Base-by-base conservation (phyloP, 1,284 basidiomycete genomes). In the Trichosporon inkin region DNA sequence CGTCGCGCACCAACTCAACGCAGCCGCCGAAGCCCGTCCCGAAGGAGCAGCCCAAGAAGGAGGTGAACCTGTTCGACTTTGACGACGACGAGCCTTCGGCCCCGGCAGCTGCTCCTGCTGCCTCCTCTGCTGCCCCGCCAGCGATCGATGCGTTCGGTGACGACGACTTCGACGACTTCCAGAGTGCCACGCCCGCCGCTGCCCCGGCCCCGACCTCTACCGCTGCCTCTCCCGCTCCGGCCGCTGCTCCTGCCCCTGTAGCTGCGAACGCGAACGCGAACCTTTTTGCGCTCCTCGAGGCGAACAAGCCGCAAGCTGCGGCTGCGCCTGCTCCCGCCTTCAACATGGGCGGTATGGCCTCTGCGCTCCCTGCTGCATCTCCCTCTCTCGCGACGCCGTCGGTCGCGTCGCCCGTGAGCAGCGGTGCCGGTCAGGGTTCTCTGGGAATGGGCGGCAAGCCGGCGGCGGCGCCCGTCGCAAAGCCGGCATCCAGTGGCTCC, bases 121-220 rank as follows among this genome's bases (percentile, higher is more conserved):
- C 71, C 36, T 55, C 71, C 19, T 56, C 67, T 8, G 60, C 70
- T 57, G 67, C 71, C 40, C 58, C 58, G 28, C 62, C 66, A 1
- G 44, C 44, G 22, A 17, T 60, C n/a, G 62, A 66, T 52, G 64
- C 62, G 36, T 51, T 61, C 28, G 36, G 61, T 8, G 60, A 66
- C 57, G 92, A 95, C 68, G 92, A 96, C 63, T 95, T 96, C 74
- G 88, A 86, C 63, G 92, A 94, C 75, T 96, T 95, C 82, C 88
- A 93, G 79, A 85, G 84, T 55, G 89, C 90, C 1, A 87, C 81
- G 35, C 64, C 80, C 14, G 88, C 90, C 0, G 87, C 81, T 37
- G 65, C 80, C 17, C 60, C 72, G 5, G 47, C 70, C 28, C 61
- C 71, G 28, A 34, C 72, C 28, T 56, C 72, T 11, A 36, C 74